These are phyloP conservation scores for Exophiala sideris DNA, from an alignment of 2,329 filamentous ascomycete species.

Conservation along the genomic window DNA sequence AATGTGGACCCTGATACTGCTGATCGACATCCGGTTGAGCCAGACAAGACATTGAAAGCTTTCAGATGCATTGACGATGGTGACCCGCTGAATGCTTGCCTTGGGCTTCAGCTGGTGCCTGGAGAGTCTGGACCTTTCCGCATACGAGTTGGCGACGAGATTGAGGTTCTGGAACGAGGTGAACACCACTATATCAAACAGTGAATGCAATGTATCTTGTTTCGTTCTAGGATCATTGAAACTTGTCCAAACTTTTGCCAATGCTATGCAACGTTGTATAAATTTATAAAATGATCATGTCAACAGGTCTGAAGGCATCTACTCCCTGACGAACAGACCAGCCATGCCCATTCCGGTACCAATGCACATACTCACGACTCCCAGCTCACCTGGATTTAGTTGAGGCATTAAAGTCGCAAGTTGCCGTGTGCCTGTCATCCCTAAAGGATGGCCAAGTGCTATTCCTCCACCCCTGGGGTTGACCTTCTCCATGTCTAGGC, in stretches of 20 bases:
- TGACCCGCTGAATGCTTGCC: conserved; percentile 45
- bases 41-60: conserved; percentile 47
- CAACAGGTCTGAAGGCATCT: conserved; percentile 22
- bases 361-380: conserved; percentile 88
- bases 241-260: no score
- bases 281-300: no score
- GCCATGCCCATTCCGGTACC: conserved; percentile 79
- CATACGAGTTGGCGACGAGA: conserved; percentile 38
- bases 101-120: conserved; percentile 52
- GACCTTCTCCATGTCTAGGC: conserved; percentile 62
- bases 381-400: conserved; percentile 67
- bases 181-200: conserved; percentile 44
- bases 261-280: background rate
- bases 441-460: conserved; percentile 86
- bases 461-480: conserved; percentile 94
- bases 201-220: background rate
- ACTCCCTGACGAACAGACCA: conserved; percentile 64
- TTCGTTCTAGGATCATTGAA: no score
- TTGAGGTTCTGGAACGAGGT: conserved; percentile 42
- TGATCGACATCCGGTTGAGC: conserved; percentile 46
- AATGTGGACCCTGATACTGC: conserved; percentile 58
- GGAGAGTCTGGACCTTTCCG: conserved; percentile 18
- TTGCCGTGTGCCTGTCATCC: conserved; percentile 82
- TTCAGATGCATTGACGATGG: conserved; percentile 53
- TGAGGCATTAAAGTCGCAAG: conserved; percentile 69